phyloP scores from a whole-genome alignment of 106 monocot genomes.

The Phalaenopsis aphrodite region DNA sequence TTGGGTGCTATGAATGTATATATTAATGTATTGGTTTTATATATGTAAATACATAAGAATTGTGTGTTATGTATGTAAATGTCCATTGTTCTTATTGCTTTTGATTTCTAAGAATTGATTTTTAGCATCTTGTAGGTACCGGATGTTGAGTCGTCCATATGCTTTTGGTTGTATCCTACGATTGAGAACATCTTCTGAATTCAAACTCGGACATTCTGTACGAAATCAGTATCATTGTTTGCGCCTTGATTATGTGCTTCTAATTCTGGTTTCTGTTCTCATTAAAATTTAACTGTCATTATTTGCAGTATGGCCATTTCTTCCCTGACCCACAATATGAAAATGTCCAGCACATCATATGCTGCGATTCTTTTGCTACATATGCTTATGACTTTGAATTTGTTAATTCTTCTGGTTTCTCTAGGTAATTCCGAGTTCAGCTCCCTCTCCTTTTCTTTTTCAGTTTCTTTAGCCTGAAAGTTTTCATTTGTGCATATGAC shows the following conservation, averaged over 20 bases:
- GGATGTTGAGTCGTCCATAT: conserved; percentile 91
- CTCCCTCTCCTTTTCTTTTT: neutral
- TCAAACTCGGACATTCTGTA: conserved; percentile 81
- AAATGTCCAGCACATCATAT: conserved; percentile 97
- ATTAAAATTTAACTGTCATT: conserved; percentile 16
- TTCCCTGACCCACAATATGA: conserved; percentile 99
- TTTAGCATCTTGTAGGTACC: conserved; percentile 42
- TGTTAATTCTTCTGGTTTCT: conserved; percentile 53
- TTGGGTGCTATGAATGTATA: too few relatives aligned
- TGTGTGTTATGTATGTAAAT: too few relatives aligned
- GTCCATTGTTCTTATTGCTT: neutral
- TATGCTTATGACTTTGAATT: conserved; percentile 98
- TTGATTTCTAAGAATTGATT: neutral
- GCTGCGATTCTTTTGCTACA: conserved; percentile 97
- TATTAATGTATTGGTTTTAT: too few relatives aligned
- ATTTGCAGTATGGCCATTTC: conserved; percentile 96
- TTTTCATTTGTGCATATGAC: neutral
- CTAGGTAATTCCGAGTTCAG: conserved; percentile 45
- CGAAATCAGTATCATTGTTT: conserved; percentile 18
- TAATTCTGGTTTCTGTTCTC: neutral
- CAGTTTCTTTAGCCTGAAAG: neutral
- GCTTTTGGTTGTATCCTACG: conserved; percentile 93
- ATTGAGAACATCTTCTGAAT: conserved; percentile 91
- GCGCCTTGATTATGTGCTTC: neutral
- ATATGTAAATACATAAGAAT: too few relatives aligned